Evolutionary conservation across 345 rosid species (phyloP).

Genomic region (Linum tenue): DNA sequence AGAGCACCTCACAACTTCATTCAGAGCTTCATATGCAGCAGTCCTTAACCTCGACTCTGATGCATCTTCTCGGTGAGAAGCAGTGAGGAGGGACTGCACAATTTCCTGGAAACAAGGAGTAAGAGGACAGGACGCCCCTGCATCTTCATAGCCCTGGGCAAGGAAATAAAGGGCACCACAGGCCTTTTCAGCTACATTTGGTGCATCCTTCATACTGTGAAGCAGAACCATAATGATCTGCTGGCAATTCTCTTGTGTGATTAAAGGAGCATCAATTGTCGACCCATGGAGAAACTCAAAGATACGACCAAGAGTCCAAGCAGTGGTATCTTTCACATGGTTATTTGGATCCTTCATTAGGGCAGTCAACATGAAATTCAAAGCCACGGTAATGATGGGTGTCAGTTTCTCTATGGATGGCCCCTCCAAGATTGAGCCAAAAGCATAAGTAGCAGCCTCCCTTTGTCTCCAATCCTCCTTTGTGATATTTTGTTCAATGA

Average conservation of each 20-base stretch:
- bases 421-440: slow-evolving; percentile 92
- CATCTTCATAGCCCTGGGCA: slow-evolving; percentile 86
- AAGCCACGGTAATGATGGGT: slow-evolving; percentile 69
- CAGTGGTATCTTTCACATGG: slow-evolving; percentile 91
- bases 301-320: slow-evolving; percentile 86
- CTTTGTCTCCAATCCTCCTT: slow-evolving; percentile 74
- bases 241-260: slow-evolving; percentile 59
- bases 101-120: slow-evolving; percentile 64
- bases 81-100: slow-evolving; percentile 45
- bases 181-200: slow-evolving; percentile 81
- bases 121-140: slow-evolving; percentile 57
- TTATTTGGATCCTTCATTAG: slow-evolving; percentile 67
- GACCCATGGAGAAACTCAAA: slow-evolving; percentile 87
- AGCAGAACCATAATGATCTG: slow-evolving; percentile 49
- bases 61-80: slow-evolving; percentile 71
- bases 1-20: slow-evolving; percentile 84
- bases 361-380: slow-evolving; percentile 68
- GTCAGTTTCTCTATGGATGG: slow-evolving; percentile 65
- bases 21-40: slow-evolving; percentile 83
- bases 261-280: slow-evolving; percentile 54
- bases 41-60: slow-evolving; percentile 63
- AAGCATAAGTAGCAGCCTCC: slow-evolving; percentile 92
- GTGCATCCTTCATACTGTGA: slow-evolving; percentile 69
- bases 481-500: slow-evolving; percentile 64
- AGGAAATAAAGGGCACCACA: slow-evolving; percentile 93